Conservation (phyloP, 805 yeast species). For the Lachancea nothofagi region DNA sequence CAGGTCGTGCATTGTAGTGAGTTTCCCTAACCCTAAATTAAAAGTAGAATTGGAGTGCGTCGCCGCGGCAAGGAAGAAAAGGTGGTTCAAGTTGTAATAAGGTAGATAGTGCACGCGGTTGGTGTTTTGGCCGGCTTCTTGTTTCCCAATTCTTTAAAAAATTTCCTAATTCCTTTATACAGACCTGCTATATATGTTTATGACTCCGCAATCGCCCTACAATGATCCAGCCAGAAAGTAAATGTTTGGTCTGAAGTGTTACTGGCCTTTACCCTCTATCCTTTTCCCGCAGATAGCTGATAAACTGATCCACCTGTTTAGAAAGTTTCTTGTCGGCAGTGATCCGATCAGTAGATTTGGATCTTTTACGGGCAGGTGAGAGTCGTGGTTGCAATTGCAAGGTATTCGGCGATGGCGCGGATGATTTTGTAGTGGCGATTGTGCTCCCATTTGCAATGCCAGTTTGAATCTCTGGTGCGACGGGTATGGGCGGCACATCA, state of each 20-base stretch:
- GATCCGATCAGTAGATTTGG: neutral
- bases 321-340: constrained; percentile 7
- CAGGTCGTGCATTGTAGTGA: constrained; percentile 47
- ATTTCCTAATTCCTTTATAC: constrained; percentile 2
- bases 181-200: constrained; percentile 9
- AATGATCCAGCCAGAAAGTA: neutral
- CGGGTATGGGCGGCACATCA: constrained; percentile 3
- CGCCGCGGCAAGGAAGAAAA: constrained; percentile 25
- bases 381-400: neutral
- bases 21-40: constrained; percentile 45
- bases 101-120: neutral
- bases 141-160: neutral
- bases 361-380: neutral
- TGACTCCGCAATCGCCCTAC: neutral
- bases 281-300: constrained; percentile 10
- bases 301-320: constrained; percentile 9
- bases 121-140: neutral
- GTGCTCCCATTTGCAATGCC: neutral
- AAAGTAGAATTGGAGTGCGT: constrained; percentile 50
- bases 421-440: neutral
- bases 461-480: neutral
- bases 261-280: constrained; percentile 1
- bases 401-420: neutral
- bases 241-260: neutral
- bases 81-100: constrained; percentile 15